Conservation (phyloP, 1,284 basidiomycete species). For the Leccinum angustisporum region DNA sequence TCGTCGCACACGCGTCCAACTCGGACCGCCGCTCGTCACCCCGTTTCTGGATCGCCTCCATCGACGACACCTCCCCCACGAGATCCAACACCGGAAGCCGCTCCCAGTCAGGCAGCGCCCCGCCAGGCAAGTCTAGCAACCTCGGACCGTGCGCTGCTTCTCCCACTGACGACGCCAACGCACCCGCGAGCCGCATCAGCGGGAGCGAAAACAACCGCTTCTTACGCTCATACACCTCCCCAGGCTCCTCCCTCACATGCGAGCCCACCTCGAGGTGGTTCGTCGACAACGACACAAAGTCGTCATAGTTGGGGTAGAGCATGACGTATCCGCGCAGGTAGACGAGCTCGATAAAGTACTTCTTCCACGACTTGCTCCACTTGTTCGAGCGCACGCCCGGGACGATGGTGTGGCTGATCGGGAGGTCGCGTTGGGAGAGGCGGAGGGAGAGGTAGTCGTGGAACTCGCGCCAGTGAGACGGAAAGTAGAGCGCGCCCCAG, state of each 20-base stretch:
- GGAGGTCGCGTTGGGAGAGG: constrained; percentile 49
- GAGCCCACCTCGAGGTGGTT: constrained; percentile 83
- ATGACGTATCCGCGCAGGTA: constrained; percentile 80
- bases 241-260: constrained; percentile 64
- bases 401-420: constrained; percentile 53
- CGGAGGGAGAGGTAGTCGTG: constrained; percentile 70
- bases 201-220: constrained; percentile 66
- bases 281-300: constrained; percentile 72
- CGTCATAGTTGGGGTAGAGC: constrained; percentile 80
- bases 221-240: constrained; percentile 52
- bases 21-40: constrained; percentile 35
- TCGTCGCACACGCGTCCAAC: constrained; percentile 24
- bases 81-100: constrained; percentile 69
- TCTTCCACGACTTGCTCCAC: constrained; percentile 84
- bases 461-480: constrained; percentile 82
- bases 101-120: constrained; percentile 51
- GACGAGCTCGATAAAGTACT: constrained; percentile 81
- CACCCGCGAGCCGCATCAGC: constrained; percentile 51
- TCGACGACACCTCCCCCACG: constrained; percentile 54
- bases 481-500: constrained; percentile 90
- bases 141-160: constrained; percentile 22
- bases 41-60: constrained; percentile 42
- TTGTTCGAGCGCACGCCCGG: constrained; percentile 73
- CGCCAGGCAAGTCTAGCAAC: constrained; percentile 59
- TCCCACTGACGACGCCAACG: constrained; percentile 3